A percentile compares a stretch with the other conserved stretches of the same genome.
Conservation (phyloP, 148 eudicot species). For the Camellia lanceoleosa region DNA sequence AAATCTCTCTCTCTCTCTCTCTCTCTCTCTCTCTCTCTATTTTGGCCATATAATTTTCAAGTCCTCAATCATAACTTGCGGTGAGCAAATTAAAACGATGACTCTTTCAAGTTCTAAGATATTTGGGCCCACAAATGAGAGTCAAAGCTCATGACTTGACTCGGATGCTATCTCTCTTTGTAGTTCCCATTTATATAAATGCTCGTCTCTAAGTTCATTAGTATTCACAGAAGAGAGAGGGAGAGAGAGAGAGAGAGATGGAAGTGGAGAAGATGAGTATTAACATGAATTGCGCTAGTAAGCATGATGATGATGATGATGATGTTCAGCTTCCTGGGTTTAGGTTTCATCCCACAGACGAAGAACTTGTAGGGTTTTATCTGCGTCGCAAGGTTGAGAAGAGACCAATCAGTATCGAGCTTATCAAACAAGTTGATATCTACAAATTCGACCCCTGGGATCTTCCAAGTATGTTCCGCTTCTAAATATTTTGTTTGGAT, state of each 20-base stretch:
- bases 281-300: not conserved
- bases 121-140: conserved; percentile 4
- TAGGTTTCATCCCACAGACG: conserved; percentile 86
- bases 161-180: not conserved
- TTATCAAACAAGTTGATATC: conserved; percentile 79
- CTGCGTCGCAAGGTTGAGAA: conserved; percentile 70
- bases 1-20: no score
- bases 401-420: conserved; percentile 55
- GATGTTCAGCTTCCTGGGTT: conserved; percentile 75
- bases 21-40: not conserved
- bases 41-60: not conserved
- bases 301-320: conserved; percentile 33
- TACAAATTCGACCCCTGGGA: conserved; percentile 96
- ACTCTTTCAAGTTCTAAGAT: conserved; percentile 13
- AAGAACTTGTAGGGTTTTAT: conserved; percentile 85
- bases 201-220: not conserved
- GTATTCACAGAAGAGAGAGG: not conserved
- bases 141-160: conserved; percentile 25
- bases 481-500: not conserved
- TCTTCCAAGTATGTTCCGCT: conserved; percentile 64
- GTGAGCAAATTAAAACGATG: not conserved
- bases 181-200: no score
- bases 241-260: not conserved
- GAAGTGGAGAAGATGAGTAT: conserved; percentile 11
- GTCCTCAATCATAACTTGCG: not conserved